Evolutionary conservation across 129 eudicot genomes (phyloP).

Genomic region (Dittrichia graveolens): DNA sequence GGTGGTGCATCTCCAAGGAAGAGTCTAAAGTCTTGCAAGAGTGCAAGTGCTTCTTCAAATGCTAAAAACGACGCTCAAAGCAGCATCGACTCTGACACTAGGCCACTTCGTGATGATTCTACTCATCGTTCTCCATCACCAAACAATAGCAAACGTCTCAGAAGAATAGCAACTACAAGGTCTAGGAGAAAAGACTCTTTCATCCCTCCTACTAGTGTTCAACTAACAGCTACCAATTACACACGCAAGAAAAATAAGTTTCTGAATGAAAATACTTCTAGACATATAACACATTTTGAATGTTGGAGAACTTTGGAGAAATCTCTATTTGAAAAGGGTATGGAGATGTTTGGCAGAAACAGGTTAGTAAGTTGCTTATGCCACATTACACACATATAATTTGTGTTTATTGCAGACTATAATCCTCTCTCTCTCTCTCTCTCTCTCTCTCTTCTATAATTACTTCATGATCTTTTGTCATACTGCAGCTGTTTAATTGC

Average conservation of each 20-base stretch:
- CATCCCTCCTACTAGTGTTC: conserved; percentile 30
- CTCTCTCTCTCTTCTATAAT: not conserved
- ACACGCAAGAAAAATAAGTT: conserved; percentile 44
- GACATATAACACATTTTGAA: conserved; percentile 40
- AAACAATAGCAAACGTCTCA: conserved; percentile 36
- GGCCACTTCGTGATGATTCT: conserved; percentile 36
- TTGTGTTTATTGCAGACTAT: conserved; percentile 10
- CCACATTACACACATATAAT: not conserved
- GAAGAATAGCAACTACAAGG: conserved; percentile 40
- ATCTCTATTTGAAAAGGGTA: conserved; percentile 67
- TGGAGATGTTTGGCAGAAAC: conserved; percentile 72
- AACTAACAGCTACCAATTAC: conserved; percentile 31
- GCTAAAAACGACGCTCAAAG: conserved; percentile 45
- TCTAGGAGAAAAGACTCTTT: conserved; percentile 42
- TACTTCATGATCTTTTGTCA: conserved; percentile 10
- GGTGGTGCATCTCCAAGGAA: conserved; percentile 38
- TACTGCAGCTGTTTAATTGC: conserved; percentile 81
- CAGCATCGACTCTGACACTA: conserved; percentile 58
- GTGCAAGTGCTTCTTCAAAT: conserved; percentile 64
- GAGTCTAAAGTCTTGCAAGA: conserved; percentile 51
- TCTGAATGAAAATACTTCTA: conserved; percentile 39
- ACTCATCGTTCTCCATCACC: conserved; percentile 34
- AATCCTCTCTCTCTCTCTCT: too few species aligned
- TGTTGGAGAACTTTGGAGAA: conserved; percentile 75
- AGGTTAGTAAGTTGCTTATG: conserved; percentile 49